Conservation (phyloP, 139 green algal genomes). For the Chlamydomonas applanata region DNA sequence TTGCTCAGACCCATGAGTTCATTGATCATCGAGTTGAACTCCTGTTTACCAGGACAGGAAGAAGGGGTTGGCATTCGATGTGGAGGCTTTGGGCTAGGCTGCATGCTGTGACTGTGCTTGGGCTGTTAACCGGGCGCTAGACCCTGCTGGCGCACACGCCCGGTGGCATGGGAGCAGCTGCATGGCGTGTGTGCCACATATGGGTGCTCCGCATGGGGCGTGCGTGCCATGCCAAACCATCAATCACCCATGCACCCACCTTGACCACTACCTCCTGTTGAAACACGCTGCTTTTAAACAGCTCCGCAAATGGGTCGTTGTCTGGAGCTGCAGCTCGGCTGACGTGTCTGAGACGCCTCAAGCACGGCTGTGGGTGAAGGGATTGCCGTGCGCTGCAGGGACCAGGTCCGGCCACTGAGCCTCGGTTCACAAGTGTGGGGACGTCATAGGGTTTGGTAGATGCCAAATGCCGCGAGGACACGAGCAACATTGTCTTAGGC, state of each 20-base stretch:
- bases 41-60: too few species aligned
- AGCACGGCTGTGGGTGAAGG: not conserved
- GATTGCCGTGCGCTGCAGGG: not conserved
- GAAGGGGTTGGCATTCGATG: too few species aligned
- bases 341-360: not conserved
- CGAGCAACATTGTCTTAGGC: not conserved
- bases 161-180: too few species aligned
- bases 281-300: constrained; percentile 27
- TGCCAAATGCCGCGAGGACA: too few species aligned
- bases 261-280: constrained; percentile 16
- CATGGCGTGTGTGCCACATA: too few species aligned
- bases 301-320: constrained; percentile 12
- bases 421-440: not conserved
- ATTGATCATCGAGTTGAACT: constrained; percentile 20
- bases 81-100: too few species aligned
- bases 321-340: not conserved
- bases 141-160: too few species aligned
- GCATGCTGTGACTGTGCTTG: too few species aligned
- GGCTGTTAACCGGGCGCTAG: too few species aligned
- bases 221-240: too few species aligned
- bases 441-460: too few species aligned
- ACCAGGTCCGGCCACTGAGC: not conserved
- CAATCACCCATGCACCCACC: not conserved
- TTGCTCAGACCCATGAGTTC: constrained; percentile 27
- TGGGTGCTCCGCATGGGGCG: too few species aligned